Percentiles rank a stretch among this genome's conserved stretches.
Evolutionary conservation across 441 rosid genomes (phyloP).

Genomic region (Brassica hybrid): DNA sequence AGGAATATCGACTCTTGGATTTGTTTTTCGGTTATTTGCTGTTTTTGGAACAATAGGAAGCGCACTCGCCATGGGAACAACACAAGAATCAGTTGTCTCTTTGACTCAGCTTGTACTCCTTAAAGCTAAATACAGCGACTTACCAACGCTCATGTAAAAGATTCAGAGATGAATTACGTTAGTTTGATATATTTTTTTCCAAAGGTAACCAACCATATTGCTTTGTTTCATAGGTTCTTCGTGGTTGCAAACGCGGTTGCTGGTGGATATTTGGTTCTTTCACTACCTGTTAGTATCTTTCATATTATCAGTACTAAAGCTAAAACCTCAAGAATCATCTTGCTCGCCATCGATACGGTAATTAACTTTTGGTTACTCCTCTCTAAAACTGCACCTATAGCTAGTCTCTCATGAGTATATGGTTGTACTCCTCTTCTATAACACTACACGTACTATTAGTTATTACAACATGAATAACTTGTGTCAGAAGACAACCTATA

Average conservation of each 20-base stretch:
- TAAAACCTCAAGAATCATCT: slow-evolving; percentile 53
- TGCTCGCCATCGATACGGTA: slow-evolving; percentile 63
- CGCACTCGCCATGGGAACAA: slow-evolving; percentile 75
- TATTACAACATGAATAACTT: too few species aligned
- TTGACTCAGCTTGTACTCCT: slow-evolving; percentile 54
- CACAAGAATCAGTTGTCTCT: slow-evolving; percentile 59
- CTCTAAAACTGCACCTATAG: not conserved
- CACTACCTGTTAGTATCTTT: slow-evolving; percentile 64
- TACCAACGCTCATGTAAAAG: slow-evolving; percentile 69
- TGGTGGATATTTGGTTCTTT: slow-evolving; percentile 69
- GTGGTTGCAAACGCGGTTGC: slow-evolving; percentile 66
- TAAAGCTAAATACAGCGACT: slow-evolving; percentile 60
- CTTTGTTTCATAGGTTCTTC: slow-evolving; percentile 60
- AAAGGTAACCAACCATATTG: slow-evolving; percentile 4
- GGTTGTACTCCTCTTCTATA: not conserved
- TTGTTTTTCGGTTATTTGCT: slow-evolving; percentile 57
- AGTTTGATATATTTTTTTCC: not conserved
- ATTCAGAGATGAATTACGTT: not conserved
- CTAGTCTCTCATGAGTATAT: not conserved
- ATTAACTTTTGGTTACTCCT: not conserved
- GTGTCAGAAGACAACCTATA: not conserved
- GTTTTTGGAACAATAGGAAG: slow-evolving; percentile 62
- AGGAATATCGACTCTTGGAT: slow-evolving; percentile 51
- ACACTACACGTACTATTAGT: not conserved
- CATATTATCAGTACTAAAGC: slow-evolving; percentile 53